A percentile compares a stretch with the other conserved stretches of the same genome.
Evolutionary conservation across 2,329 filamentous ascomycete species (phyloP).

Genomic region (Emericellopsis cladophorae): DNA sequence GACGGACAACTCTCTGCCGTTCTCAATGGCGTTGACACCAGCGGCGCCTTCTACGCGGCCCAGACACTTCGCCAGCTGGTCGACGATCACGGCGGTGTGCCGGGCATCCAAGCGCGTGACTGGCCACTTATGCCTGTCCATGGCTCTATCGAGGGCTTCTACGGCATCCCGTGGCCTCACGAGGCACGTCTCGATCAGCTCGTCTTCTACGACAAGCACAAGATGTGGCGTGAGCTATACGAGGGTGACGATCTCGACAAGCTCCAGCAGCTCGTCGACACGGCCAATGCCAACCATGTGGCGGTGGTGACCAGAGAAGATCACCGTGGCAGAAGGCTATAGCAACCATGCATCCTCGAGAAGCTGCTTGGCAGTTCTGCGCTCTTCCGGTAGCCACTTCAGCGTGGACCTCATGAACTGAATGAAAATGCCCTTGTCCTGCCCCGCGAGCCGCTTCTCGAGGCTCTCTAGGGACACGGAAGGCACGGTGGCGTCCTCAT

Average conservation of each 20-base stretch:
- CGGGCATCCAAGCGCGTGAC: constrained; percentile 5
- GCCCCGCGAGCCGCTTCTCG: not conserved
- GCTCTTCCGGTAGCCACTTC: not conserved
- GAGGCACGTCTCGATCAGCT: constrained; percentile 7
- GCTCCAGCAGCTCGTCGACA: constrained; percentile 6
- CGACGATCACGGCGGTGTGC: not conserved
- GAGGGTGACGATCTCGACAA: constrained; percentile 3
- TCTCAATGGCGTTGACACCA: constrained; percentile 5
- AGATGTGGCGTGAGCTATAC: constrained; percentile 7
- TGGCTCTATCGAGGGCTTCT: constrained; percentile 7
- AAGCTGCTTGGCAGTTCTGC: not conserved
- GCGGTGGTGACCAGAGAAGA: constrained; percentile 2
- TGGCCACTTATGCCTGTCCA: constrained; percentile 8
- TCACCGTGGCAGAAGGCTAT: not conserved
- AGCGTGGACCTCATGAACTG: not conserved
- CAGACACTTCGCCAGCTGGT: constrained; percentile 6
- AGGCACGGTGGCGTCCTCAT: not conserved
- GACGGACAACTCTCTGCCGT: constrained; percentile 3
- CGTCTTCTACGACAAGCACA: constrained; percentile 6
- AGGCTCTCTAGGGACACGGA: not conserved
- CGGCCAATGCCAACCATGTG: constrained; percentile 7
- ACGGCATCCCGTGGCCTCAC: constrained; percentile 8
- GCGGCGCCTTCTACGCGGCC: constrained; percentile 6
- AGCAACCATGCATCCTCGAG: not conserved
- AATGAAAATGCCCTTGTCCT: not conserved